A percentile compares a stretch with the other conserved stretches of the same genome.
Conservation (phyloP, 768 basidiomycete genomes). For the Kwoniella newhampshirensis region DNA sequence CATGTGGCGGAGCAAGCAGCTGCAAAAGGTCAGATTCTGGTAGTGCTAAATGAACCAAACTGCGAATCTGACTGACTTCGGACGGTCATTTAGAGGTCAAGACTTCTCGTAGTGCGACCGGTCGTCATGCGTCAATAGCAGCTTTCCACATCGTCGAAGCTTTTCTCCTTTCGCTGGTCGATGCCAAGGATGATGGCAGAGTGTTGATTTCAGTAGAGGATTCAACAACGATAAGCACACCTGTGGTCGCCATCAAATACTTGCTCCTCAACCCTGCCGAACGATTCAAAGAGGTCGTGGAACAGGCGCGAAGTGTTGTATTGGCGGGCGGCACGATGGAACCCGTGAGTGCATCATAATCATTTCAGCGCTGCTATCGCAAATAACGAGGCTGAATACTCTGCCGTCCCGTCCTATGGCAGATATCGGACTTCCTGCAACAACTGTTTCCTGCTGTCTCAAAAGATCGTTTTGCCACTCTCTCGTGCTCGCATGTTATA, state of each 20-base stretch:
- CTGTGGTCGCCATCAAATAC: slow-evolving; percentile 70
- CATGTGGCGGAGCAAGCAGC: slow-evolving; percentile 58
- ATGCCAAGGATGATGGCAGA: slow-evolving; percentile 76
- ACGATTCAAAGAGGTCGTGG: slow-evolving; percentile 77
- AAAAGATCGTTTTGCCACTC: slow-evolving; percentile 65
- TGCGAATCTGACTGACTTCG: not conserved
- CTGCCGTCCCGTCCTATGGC: too few species aligned
- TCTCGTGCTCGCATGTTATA: slow-evolving; percentile 91
- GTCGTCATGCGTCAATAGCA: slow-evolving; percentile 59
- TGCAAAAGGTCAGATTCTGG: slow-evolving; percentile 46
- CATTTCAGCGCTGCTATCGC: too few species aligned
- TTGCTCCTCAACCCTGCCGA: slow-evolving; percentile 89
- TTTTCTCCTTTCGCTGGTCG: slow-evolving; percentile 74
- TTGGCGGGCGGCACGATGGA: slow-evolving; percentile 98
- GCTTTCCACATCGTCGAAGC: slow-evolving; percentile 78
- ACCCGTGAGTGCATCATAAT: slow-evolving; percentile 62
- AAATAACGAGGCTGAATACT: not conserved
- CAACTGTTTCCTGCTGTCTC: slow-evolving; percentile 75
- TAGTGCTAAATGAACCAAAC: not conserved
- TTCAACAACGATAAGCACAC: not conserved
- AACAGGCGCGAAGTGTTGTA: slow-evolving; percentile 76
- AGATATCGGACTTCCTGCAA: slow-evolving; percentile 82
- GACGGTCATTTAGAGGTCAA: slow-evolving; percentile 6
- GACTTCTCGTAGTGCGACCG: slow-evolving; percentile 2
- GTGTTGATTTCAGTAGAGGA: slow-evolving; percentile 62